phyloP scores from a whole-genome alignment of 495 filamentous ascomycete species.

The Daldinia bambusicola region DNA sequence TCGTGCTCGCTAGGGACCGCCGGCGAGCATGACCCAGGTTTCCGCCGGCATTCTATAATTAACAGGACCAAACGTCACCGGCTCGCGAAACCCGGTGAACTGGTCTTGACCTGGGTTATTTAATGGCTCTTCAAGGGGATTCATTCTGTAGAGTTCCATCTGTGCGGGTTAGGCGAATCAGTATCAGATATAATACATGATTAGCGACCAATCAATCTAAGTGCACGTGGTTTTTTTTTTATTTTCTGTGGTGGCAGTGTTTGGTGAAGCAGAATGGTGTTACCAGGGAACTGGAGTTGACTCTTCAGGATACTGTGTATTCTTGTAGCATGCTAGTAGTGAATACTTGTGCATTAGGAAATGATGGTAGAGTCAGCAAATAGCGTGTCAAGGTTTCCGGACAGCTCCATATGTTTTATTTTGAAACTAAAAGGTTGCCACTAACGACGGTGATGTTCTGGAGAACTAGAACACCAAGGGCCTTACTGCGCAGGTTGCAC shows the following conservation, averaged over 20 bases:
- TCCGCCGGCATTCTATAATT: constrained; percentile 29
- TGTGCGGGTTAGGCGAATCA: constrained; percentile 5
- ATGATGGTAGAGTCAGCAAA: no score
- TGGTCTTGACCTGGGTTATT: constrained; percentile 35
- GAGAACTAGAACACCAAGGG: no score
- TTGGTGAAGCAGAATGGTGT: background rate
- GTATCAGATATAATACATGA: background rate
- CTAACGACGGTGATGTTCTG: no score
- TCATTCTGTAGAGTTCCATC: constrained; percentile 2
- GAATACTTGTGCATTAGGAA: no score
- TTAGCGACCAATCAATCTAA: constrained; percentile 9
- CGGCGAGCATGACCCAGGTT: constrained; percentile 31
- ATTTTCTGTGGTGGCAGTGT: background rate
- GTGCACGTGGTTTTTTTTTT: constrained; percentile 23
- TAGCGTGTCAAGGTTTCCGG: no score
- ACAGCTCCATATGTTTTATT: no score
- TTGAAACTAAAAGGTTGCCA: no score
- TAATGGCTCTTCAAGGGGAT: constrained; percentile 12
- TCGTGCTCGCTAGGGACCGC: constrained; percentile 24
- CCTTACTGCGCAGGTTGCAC: no score
- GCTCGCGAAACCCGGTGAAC: constrained; percentile 21
- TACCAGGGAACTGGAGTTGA: background rate
- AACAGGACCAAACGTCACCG: constrained; percentile 9
- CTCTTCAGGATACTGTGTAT: background rate
- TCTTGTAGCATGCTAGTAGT: background rate